phyloP scores from a whole-genome alignment of 345 rosid genomes.

The Salix udensis region DNA sequence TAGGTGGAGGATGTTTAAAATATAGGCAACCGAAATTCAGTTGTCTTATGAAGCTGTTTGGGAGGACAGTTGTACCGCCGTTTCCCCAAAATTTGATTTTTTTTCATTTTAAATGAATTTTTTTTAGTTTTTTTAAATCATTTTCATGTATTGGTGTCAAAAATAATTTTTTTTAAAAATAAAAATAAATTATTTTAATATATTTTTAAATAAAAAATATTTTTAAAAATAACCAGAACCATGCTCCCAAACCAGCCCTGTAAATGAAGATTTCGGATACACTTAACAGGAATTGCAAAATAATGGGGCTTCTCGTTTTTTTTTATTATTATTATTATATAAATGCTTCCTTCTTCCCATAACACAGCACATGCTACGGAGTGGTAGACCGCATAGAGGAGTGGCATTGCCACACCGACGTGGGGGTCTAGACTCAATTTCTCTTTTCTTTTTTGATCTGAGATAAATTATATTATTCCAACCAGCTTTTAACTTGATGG shows the following conservation, averaged over 20 bases:
- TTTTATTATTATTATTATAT: too few species aligned
- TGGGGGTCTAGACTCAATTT: background rate
- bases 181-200: too few species aligned
- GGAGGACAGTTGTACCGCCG: too few species aligned
- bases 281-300: background rate
- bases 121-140: too few species aligned
- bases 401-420: background rate
- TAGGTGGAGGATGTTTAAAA: background rate
- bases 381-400: background rate
- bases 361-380: background rate
- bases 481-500: background rate
- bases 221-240: too few species aligned
- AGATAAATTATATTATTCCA: background rate
- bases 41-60: too few species aligned
- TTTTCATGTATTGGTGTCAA: too few species aligned
- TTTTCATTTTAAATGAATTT: too few species aligned
- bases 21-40: background rate
- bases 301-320: conserved; percentile 7
- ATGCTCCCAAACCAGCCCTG: too few species aligned
- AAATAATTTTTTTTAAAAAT: too few species aligned
- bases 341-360: conserved; percentile 2
- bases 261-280: background rate
- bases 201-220: too few species aligned
- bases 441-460: background rate
- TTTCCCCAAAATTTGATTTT: too few species aligned